Evolutionary conservation across 805 yeast genomes (phyloP), one percentile per base, ranked within the genome.

Genomic region (Candida hispaniensis): DNA sequence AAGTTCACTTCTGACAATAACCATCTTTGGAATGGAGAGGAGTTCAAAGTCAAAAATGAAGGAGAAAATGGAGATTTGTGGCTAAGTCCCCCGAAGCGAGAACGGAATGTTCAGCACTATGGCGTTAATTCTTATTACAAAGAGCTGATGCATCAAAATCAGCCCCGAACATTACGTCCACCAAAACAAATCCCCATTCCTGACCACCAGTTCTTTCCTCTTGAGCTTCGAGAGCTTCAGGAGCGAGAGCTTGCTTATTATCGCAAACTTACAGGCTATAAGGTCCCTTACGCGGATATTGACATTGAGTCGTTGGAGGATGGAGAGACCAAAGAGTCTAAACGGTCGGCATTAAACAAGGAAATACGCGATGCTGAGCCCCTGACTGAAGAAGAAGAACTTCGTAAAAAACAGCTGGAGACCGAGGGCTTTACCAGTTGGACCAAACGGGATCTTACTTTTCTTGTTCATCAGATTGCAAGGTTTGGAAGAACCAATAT

Each of bases 11-110:
- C 83, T 6, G 93, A 83, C 45, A 77, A 78, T 14, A 91, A 95
- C 0, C 88, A 88, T 56, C 95, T 86, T 56, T 88, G 98, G 98
- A 85, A 91, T 50, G 98, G 98, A 11, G 69, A 76, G 46, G 77
- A 79, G 47, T 79, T 77, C 53, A 85, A 88, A 41, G 46, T 52
- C 18, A 47, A 51, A 38, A 44, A 45, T 19, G 48, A 52, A 14
- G 40, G 41, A 21, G 24, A 34, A 4, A 42, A 47, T 13, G 67
- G 65, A 41, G 69, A 74, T 32, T 66, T 69, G 14, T 81, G 93
- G 88, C 76, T 86, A 45, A 76, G 80, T 39, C 93, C 94, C 3
- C 36, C 4, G 71, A 83, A 82, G 52, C 56, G 64, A 18, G 64
- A 59, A 38, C 51, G 64, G 5, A 56, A 56, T 38, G 63, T 57